A percentile compares a stretch with the other conserved stretches of the same genome.
These are phyloP conservation scores for Candolleomyces efflorescens DNA, from an alignment of 768 basidiomycete species.

Conservation along the genomic window DNA sequence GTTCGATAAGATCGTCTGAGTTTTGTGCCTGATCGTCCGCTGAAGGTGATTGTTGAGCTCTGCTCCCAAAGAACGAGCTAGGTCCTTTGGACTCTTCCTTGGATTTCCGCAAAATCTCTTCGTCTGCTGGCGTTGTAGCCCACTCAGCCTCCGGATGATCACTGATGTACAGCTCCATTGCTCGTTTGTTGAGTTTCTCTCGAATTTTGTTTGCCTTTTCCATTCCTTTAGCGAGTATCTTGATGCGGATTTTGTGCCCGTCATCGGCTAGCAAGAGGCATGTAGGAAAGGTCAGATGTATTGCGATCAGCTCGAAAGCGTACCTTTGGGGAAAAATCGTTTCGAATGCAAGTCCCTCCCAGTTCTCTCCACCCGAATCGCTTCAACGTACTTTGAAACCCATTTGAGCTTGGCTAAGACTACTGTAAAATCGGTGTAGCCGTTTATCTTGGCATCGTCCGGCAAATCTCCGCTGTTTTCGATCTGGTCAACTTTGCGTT, in stretches of 20 bases:
- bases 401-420: conserved; percentile 1
- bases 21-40: too few relatives aligned
- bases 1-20: too few relatives aligned
- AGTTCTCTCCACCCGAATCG: conserved; percentile 24
- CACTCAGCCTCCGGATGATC: not conserved
- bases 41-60: too few relatives aligned
- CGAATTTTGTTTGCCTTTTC: conserved; percentile 15
- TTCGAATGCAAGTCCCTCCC: conserved; percentile 26
- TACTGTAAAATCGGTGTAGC: not conserved
- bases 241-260: conserved; percentile 25
- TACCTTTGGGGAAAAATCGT: conserved; percentile 29
- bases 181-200: conserved; percentile 15
- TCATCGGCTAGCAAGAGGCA: conserved; percentile 29
- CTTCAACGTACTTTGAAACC: conserved; percentile 22
- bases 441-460: not conserved
- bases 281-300: too few relatives aligned
- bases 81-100: too few relatives aligned
- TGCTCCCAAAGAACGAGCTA: too few relatives aligned
- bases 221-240: conserved; percentile 25
- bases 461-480: conserved; percentile 3
- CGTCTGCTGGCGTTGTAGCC: not conserved
- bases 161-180: conserved; percentile 11
- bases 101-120: not conserved
- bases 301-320: not conserved
- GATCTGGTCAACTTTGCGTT: conserved; percentile 6